A percentile compares a stretch with the other conserved stretches of the same genome.
phyloP scores from a whole-genome alignment of 176 grass and related monocot genomes.

The Triticum aestivum region IWGSC_CS_RefSeq_v2.1 NC_057795.1:663209613-663210112 shows the following conservation, averaged over 20 bases:
- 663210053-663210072: not conserved
- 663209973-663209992: conserved; percentile 24
- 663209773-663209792: conserved; percentile 30
- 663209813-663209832: not conserved
- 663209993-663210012: not conserved
- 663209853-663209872: not conserved
- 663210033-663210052: conserved; percentile 36
- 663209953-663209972: not conserved
- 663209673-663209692: not conserved
- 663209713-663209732: not conserved
- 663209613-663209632: not conserved
- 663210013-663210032: conserved; percentile 32
- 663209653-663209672: conserved; percentile 60
- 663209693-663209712: not conserved
- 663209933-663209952: conserved; percentile 14
- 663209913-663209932: conserved; percentile 16
- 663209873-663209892: conserved; percentile 9
- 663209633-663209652: not conserved
- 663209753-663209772: conserved; percentile 46
- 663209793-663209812: not conserved
- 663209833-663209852: not conserved
- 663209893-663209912: conserved; percentile 39
- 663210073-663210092: conserved; percentile 23
- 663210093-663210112: conserved; percentile 34
- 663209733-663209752: not conserved